These are phyloP conservation scores for Skeletonema potamos DNA, from an alignment of 108 stramenopile species.

Conservation along the genomic window DNA sequence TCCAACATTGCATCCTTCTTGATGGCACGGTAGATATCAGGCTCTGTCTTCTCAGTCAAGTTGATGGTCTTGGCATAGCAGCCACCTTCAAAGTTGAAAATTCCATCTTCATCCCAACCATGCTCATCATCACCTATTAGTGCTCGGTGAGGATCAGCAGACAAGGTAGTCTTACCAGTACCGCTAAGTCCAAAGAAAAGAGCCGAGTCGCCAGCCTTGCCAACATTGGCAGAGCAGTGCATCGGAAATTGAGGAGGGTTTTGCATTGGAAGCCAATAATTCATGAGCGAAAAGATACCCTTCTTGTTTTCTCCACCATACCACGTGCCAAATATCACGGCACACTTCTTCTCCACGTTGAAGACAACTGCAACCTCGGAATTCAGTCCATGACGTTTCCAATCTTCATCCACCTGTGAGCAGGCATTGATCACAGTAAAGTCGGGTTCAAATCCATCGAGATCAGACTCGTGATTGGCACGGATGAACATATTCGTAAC, in stretches of 20 bases:
- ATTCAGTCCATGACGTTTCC: slow-evolving; percentile 89
- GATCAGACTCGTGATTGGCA: slow-evolving; percentile 67
- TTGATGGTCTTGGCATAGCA: slow-evolving; percentile 99
- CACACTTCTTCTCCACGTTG: slow-evolving; percentile 92
- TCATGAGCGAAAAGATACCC: slow-evolving; percentile 98
- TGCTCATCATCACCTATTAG: slow-evolving; percentile 96
- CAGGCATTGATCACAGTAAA: slow-evolving; percentile 98
- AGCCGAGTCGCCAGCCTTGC: slow-evolving; percentile 86
- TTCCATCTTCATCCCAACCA: slow-evolving; percentile 97
- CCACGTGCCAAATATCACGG: slow-evolving; percentile 95
- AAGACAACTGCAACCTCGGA: slow-evolving; percentile 95
- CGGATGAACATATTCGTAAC: slow-evolving; percentile 98
- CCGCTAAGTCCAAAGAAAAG: slow-evolving; percentile 96
- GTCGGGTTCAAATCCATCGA: slow-evolving; percentile 90
- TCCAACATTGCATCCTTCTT: slow-evolving; percentile 93
- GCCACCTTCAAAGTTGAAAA: slow-evolving; percentile 99
- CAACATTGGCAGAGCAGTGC: slow-evolving; percentile 98
- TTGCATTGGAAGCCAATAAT: slow-evolving; percentile 94
- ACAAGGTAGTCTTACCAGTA: slow-evolving; percentile 97
- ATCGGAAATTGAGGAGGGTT: slow-evolving; percentile 89
- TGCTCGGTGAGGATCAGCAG: slow-evolving; percentile 92
- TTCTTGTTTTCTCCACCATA: slow-evolving; percentile 99
- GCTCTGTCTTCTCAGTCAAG: slow-evolving; percentile 91
- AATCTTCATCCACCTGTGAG: slow-evolving; percentile 86
- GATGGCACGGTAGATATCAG: slow-evolving; percentile 97